Evolutionary conservation across 2,329 filamentous ascomycete genomes (phyloP).

Genomic region (Talaromyces sp.): DNA sequence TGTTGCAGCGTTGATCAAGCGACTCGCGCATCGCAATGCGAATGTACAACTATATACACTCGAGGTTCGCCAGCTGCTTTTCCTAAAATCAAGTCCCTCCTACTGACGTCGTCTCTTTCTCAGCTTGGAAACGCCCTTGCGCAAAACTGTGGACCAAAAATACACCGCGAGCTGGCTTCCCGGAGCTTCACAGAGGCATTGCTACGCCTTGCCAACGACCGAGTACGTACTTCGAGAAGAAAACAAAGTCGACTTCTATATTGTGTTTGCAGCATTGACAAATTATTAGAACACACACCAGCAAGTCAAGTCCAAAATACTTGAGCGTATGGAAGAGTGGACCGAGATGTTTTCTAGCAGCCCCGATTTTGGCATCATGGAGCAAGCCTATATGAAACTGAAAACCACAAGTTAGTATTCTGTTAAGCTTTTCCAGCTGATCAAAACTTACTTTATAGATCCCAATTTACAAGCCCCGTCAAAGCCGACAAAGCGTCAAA

Average conservation of each 20-base stretch:
- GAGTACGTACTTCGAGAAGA: constrained; percentile 40
- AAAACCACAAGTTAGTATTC: constrained; percentile 60
- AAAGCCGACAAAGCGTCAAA: constrained; percentile 85
- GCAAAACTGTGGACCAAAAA: constrained; percentile 80
- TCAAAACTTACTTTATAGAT: constrained; percentile 49
- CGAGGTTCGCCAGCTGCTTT: constrained; percentile 50
- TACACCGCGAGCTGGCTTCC: constrained; percentile 85
- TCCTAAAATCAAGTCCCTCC: too few relatives aligned
- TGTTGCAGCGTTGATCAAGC: constrained; percentile 84
- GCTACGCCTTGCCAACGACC: constrained; percentile 81
- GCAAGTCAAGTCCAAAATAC: constrained; percentile 93
- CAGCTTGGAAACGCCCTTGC: constrained; percentile 84
- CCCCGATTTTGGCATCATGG: constrained; percentile 93
- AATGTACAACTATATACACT: constrained; percentile 95
- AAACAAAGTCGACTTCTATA: not conserved
- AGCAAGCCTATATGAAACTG: constrained; percentile 82
- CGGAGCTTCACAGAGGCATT: constrained; percentile 92
- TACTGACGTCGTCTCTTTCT: not conserved
- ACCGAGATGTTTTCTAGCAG: constrained; percentile 87
- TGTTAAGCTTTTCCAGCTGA: too few relatives aligned
- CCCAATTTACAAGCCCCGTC: constrained; percentile 86
- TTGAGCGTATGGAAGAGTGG: constrained; percentile 96
- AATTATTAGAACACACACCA: constrained; percentile 70
- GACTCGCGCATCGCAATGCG: constrained; percentile 85
- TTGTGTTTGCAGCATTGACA: not conserved